These are phyloP conservation scores for Retiboletus flavoniger DNA, from an alignment of 1,284 basidiomycete species.

Conservation along the genomic window DNA sequence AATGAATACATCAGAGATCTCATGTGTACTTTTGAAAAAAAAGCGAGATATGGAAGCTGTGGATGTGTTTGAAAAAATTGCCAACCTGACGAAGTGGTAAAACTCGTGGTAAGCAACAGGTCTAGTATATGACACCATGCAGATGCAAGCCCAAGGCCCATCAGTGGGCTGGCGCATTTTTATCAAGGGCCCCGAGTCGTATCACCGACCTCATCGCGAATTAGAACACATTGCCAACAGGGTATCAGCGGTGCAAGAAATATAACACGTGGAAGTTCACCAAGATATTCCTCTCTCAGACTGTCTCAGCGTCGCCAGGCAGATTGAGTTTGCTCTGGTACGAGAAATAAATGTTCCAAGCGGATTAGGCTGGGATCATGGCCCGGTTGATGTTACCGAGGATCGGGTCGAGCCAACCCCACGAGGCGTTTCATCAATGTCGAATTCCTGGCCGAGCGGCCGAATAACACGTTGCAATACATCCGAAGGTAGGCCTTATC, in stretches of 20 bases:
- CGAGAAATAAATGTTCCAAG: neutral
- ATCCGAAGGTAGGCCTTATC: conserved; percentile 14
- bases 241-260: neutral
- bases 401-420: conserved; percentile 9
- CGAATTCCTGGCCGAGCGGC: conserved; percentile 4
- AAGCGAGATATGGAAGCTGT: too few species aligned
- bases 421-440: conserved; percentile 11
- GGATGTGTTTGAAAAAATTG: too few species aligned
- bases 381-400: neutral
- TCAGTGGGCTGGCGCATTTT: too few species aligned
- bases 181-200: neutral
- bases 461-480: conserved; percentile 20
- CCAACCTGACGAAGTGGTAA: too few species aligned
- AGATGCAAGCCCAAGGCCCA: too few species aligned
- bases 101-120: too few species aligned
- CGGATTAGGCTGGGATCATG: neutral
- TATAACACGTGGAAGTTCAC: neutral
- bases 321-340: neutral
- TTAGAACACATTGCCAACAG: neutral
- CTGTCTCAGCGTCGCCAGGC: neutral
- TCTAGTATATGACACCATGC: too few species aligned
- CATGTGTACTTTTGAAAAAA: too few species aligned
- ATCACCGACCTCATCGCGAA: neutral
- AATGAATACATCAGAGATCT: too few species aligned
- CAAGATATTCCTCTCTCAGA: neutral